Evolutionary conservation across 2,329 filamentous ascomycete genomes (phyloP).

Genomic region (Talaromyces sp.): DNA sequence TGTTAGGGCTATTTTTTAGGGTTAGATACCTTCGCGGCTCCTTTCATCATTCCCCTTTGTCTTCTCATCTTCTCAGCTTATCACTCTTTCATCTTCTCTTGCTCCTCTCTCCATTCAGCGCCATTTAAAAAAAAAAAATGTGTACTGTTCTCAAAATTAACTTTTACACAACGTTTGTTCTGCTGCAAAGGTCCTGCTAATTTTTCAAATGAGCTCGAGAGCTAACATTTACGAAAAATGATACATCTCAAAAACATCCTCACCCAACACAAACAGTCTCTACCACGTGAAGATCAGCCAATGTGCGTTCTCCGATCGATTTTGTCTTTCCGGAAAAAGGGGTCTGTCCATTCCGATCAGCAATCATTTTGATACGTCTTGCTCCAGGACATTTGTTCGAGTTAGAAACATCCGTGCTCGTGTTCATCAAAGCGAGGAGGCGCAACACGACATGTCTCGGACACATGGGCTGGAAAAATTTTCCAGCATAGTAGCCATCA

Average conservation of each 20-base stretch:
- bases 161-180: neutral
- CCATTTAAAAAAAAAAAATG: no score
- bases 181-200: neutral
- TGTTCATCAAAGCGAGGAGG: neutral
- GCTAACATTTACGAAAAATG: slow-evolving; percentile 1
- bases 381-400: neutral
- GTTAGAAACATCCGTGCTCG: neutral
- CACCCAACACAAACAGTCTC: neutral
- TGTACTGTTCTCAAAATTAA: neutral
- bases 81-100: no score
- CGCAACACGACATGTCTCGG: neutral
- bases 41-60: no score
- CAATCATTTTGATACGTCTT: neutral
- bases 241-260: neutral
- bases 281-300: neutral
- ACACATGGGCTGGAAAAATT: neutral
- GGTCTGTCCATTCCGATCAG: neutral
- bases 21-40: no score
- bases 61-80: no score
- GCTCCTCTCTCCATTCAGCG: no score
- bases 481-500: no score
- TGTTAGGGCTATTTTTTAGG: no score
- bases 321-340: neutral
- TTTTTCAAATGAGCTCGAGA: neutral
- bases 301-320: neutral